These are phyloP conservation scores for Geosmithia putterillii DNA, from an alignment of 2,329 filamentous ascomycete species.

Conservation along the genomic window DNA sequence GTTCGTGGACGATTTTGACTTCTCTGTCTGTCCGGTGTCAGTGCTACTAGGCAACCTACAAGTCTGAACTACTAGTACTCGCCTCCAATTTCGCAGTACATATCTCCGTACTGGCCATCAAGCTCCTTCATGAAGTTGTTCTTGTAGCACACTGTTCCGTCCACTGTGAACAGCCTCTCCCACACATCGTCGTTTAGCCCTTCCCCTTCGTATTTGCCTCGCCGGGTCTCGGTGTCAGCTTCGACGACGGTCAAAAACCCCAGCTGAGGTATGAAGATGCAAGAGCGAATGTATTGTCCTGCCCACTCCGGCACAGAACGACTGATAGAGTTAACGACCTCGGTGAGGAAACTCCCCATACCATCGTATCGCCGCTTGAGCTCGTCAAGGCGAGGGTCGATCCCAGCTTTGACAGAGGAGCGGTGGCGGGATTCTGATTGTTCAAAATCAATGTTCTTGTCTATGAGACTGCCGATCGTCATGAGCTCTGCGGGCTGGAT, in stretches of 20 bases:
- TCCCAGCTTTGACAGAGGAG: constrained; percentile 58
- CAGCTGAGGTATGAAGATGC: constrained; percentile 83
- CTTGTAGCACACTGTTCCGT: constrained; percentile 72
- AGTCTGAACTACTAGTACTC: constrained; percentile 11
- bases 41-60: constrained; percentile 1
- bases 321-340: constrained; percentile 53
- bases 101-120: constrained; percentile 71
- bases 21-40: constrained; percentile 53
- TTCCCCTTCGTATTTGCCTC: constrained; percentile 51
- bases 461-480: constrained; percentile 57
- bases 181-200: constrained; percentile 46
- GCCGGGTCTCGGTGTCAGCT: constrained; percentile 30
- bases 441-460: constrained; percentile 68
- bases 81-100: constrained; percentile 77
- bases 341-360: constrained; percentile 59
- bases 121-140: constrained; percentile 70
- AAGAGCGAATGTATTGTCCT: constrained; percentile 47
- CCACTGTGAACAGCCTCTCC: constrained; percentile 66
- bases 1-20: constrained; percentile 72
- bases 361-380: constrained; percentile 69
- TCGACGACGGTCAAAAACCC: constrained; percentile 79
- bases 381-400: constrained; percentile 64
- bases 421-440: constrained; percentile 58
- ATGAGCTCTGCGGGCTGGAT: constrained; percentile 49
- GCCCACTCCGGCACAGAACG: constrained; percentile 48